These are phyloP conservation scores for Botrytis hyacinthi DNA, from an alignment of 2,329 filamentous ascomycete genomes.

Conservation along the genomic window DNA sequence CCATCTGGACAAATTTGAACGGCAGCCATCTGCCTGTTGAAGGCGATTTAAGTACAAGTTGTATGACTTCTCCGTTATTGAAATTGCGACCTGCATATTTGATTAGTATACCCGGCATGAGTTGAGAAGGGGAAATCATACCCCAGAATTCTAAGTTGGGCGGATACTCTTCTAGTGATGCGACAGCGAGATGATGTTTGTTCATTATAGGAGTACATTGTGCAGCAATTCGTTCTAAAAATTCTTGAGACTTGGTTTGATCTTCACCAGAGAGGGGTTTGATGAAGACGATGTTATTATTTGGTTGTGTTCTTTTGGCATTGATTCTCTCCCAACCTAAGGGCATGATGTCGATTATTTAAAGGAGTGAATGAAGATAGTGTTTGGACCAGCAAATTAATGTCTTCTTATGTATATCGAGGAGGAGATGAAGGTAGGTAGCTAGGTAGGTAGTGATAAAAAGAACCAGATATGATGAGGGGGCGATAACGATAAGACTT, in stretches of 20 bases:
- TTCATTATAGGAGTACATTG: conserved; percentile 75
- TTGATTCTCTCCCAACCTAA: conserved; percentile 78
- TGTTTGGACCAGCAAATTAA: neutral
- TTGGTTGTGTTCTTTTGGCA: conserved; percentile 69
- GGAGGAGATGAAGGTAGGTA: neutral
- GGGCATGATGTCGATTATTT: conserved; percentile 55
- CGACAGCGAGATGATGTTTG: conserved; percentile 61
- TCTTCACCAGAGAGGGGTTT: conserved; percentile 69
- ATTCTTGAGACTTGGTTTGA: conserved; percentile 63
- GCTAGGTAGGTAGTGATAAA: neutral
- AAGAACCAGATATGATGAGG: neutral
- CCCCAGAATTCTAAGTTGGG: conserved; percentile 74
- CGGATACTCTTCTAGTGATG: conserved; percentile 75
- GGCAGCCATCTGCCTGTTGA: conserved; percentile 69
- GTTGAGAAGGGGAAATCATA: conserved; percentile 15
- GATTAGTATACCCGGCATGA: neutral
- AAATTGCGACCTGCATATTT: conserved; percentile 72
- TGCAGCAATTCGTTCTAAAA: conserved; percentile 74
- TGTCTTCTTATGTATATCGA: neutral
- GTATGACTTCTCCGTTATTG: conserved; percentile 83
- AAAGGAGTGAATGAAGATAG: neutral
- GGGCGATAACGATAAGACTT: conserved; percentile 4
- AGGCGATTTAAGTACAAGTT: conserved; percentile 73
- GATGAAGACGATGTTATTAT: conserved; percentile 79
- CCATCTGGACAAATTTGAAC: conserved; percentile 84